phyloP scores from a whole-genome alignment of 148 eudicot species.

The Rhododendron mucronatum region DNA sequence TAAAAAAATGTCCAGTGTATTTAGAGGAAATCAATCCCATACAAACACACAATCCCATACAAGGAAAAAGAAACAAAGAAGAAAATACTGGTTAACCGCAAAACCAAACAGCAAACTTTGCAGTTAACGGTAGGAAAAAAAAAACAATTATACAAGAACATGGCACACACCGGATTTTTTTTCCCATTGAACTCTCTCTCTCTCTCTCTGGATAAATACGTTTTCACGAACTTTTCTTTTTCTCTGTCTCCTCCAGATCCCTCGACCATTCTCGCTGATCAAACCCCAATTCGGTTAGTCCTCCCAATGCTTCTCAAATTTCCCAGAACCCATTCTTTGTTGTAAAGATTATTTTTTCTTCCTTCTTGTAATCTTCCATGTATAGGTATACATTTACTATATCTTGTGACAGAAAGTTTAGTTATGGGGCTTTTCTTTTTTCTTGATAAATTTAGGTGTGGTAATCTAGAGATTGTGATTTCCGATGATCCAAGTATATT shows the following conservation, averaged over 20 bases:
- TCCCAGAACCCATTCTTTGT: not conserved
- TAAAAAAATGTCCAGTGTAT: too few species aligned
- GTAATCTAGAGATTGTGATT: conserved; percentile 13
- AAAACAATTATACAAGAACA: not conserved
- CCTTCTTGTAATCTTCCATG: not conserved
- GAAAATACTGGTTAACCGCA: too few species aligned
- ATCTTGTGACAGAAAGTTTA: not conserved
- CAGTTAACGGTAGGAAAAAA: too few species aligned
- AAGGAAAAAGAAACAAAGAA: too few species aligned
- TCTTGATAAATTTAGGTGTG: not conserved
- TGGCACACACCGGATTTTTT: conserved; percentile 3
- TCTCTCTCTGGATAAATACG: not conserved
- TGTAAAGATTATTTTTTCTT: not conserved
- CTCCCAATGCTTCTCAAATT: not conserved
- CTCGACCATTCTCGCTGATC: conserved; percentile 12
- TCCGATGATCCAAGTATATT: conserved; percentile 9
- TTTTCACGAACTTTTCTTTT: not conserved
- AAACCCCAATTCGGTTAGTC: conserved; percentile 24
- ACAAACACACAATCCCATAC: too few species aligned
- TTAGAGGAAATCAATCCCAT: too few species aligned
- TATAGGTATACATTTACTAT: not conserved
- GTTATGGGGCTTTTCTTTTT: conserved; percentile 12
- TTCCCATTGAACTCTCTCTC: conserved; percentile 12
- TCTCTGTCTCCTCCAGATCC: conserved; percentile 3
- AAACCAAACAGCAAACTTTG: too few species aligned